Conservation (phyloP, 768 basidiomycete genomes). For the Termitomyces heimii region DNA sequence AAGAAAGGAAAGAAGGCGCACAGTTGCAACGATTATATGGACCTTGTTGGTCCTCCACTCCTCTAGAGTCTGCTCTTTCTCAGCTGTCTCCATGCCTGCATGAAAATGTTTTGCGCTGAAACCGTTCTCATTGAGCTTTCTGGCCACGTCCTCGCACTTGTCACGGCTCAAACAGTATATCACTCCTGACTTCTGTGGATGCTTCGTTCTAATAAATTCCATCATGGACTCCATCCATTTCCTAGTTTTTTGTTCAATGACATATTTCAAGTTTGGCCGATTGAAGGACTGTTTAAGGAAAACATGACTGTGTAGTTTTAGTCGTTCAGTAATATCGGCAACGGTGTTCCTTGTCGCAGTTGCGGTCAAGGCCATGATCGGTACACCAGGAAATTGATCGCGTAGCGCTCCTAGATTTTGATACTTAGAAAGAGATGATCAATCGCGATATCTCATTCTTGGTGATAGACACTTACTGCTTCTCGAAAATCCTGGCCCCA, state of each 20-base stretch:
- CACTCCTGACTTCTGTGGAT: conserved; percentile 64
- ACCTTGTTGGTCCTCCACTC: conserved; percentile 72
- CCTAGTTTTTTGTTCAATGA: conserved; percentile 36
- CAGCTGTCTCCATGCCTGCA: conserved; percentile 61
- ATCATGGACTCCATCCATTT: conserved; percentile 57
- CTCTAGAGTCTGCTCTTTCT: conserved; percentile 55
- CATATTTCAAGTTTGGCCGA: conserved; percentile 85
- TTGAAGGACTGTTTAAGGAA: conserved; percentile 85
- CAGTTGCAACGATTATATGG: conserved; percentile 90
- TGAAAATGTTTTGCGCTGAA: conserved; percentile 80
- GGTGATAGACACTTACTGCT: conserved; percentile 42
- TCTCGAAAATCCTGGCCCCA: conserved; percentile 95
- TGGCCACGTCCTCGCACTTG: conserved; percentile 79
- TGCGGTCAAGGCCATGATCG: conserved; percentile 95
- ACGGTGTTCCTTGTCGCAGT: conserved; percentile 81
- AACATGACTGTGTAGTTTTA: conserved; percentile 54
- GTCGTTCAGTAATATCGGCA: conserved; percentile 69
- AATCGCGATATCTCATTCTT: not conserved
- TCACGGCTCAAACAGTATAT: conserved; percentile 75
- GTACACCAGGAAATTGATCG: conserved; percentile 67
- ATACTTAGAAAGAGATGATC: conserved; percentile 42
- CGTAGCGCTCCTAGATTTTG: conserved; percentile 62
- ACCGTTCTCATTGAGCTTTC: conserved; percentile 51
- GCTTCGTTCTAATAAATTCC: conserved; percentile 55
- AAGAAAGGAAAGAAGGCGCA: conserved; percentile 25